A percentile compares a stretch with the other conserved stretches of the same genome.
phyloP scores from a whole-genome alignment of 768 basidiomycete genomes.

The Rhizopogon roseolus region DNA sequence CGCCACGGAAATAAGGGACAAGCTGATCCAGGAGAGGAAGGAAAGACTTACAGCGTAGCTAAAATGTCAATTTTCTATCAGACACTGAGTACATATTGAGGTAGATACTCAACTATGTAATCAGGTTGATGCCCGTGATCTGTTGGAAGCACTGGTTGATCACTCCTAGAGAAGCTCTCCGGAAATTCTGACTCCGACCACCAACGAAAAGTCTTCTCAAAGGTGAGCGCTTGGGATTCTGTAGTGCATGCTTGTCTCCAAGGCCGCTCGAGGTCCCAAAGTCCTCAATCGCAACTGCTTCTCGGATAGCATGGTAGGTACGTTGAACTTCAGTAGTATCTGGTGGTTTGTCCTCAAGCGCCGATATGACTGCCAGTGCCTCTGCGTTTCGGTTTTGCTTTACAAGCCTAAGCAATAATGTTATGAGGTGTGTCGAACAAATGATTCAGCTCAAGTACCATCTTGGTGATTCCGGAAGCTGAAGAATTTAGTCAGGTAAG shows the following conservation, averaged over 20 bases:
- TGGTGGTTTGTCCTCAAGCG: constrained; percentile 48
- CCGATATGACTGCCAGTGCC: constrained; percentile 58
- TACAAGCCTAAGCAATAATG: constrained; percentile 38
- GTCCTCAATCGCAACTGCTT: constrained; percentile 44
- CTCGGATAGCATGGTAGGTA: constrained; percentile 50
- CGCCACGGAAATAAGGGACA: not conserved
- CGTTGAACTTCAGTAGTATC: constrained; percentile 42
- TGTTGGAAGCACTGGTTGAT: constrained; percentile 65
- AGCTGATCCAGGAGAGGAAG: not conserved
- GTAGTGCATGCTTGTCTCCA: not conserved
- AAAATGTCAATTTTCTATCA: not conserved
- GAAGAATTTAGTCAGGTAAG: constrained; percentile 2
- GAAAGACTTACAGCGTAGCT: constrained; percentile 27
- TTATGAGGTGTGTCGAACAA: not conserved
- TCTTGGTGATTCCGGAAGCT: constrained; percentile 59
- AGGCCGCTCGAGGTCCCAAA: not conserved
- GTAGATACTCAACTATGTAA: constrained; percentile 44
- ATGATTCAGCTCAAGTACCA: constrained; percentile 30
- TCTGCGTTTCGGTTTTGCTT: constrained; percentile 51
- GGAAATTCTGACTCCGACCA: constrained; percentile 57
- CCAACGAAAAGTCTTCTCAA: constrained; percentile 51
- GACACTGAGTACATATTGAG: not conserved
- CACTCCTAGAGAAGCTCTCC: constrained; percentile 50
- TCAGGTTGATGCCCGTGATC: constrained; percentile 63
- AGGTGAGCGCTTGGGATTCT: constrained; percentile 14